Evolutionary conservation across 1,139 yeast species (phyloP), one percentile per base, ranked within the genome.

Genomic region (Kodamaea suecica): DNA sequence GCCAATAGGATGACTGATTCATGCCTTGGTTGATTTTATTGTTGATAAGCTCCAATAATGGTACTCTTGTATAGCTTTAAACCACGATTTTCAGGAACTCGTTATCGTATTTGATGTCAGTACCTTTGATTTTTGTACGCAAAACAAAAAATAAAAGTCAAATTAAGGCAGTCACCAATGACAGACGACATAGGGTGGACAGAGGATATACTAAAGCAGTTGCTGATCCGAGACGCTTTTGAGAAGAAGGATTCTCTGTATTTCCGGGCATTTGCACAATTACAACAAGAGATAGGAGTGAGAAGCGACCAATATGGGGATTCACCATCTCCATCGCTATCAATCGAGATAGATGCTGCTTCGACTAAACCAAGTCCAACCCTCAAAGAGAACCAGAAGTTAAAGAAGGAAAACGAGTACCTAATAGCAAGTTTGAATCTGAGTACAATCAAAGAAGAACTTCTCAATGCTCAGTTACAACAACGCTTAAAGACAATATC

Each of bases 171-270:
- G 21, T 6, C 9, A 9, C 21, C 21, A 19, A 9, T 9, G 21
- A 19, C 9, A 9, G 9, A 9, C 9, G 21, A 19, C 29, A 24
- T 11, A 6, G n/a, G n/a, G n/a, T 34, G 36, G 36, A 25, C 36
- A 21, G 17, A 17, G 9, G 21, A 33, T 16, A 33, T 37, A 13
- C 31, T 37, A 23, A 31, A 37, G 24, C 29, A 34, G 16, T 23
- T 37, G 10, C 31, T 29, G 13, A 34, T 44, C 15, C 50, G 73
- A 34, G 73, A 69, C 42, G 53, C 46, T 10, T 39, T 53, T 23
- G 73, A 68, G 45, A 49, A 59, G 44, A 45, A 50, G 30, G 68
- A 66, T 39, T 45, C 57, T 8, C 46, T 49, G 23, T 63, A 61
- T 41, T 64, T 51, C 44, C 41, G 46, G 21, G 66, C 76, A 21